Evolutionary conservation across 768 basidiomycete genomes (phyloP).

Genomic region (Lactarius sp.): DNA sequence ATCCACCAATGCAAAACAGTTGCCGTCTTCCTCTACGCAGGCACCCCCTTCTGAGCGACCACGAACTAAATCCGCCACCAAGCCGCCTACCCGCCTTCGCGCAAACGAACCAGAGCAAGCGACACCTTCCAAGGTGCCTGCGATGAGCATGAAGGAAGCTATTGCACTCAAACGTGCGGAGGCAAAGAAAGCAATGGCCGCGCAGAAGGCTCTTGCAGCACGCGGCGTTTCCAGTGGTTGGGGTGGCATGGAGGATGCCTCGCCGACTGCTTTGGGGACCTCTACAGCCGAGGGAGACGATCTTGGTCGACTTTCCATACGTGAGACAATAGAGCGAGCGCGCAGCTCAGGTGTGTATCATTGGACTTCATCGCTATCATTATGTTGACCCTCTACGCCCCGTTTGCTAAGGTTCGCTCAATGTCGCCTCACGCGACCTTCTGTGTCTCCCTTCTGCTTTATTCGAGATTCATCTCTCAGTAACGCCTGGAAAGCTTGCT

Average conservation of each 20-base stretch:
- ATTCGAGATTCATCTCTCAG: constrained; percentile 74
- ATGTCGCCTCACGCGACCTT: constrained; percentile 68
- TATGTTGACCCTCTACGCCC: constrained; percentile 46
- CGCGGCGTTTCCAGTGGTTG: constrained; percentile 36
- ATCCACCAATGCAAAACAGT: constrained; percentile 3
- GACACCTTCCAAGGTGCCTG: constrained; percentile 32
- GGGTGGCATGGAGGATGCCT: constrained; percentile 45
- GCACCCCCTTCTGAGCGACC: neutral
- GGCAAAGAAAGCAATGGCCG: constrained; percentile 52
- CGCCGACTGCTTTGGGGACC: constrained; percentile 30
- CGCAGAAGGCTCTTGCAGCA: constrained; percentile 27
- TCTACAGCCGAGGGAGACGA: constrained; percentile 43
- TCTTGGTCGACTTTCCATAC: constrained; percentile 60
- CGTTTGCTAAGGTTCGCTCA: constrained; percentile 56
- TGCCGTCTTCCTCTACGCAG: neutral
- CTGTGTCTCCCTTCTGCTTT: constrained; percentile 70
- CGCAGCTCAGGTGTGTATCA: constrained; percentile 62
- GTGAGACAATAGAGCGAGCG: constrained; percentile 73
- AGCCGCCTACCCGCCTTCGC: constrained; percentile 1
- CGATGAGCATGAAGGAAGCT: constrained; percentile 63
- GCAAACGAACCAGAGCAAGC: constrained; percentile 10
- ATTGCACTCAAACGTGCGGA: constrained; percentile 78
- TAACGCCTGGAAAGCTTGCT: constrained; percentile 66
- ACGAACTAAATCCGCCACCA: constrained; percentile 4
- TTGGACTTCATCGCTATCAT: constrained; percentile 16